Evolutionary conservation across 768 basidiomycete genomes (phyloP), one percentile per base, ranked within the genome.

Genomic region (Panellus pusillus): DNA sequence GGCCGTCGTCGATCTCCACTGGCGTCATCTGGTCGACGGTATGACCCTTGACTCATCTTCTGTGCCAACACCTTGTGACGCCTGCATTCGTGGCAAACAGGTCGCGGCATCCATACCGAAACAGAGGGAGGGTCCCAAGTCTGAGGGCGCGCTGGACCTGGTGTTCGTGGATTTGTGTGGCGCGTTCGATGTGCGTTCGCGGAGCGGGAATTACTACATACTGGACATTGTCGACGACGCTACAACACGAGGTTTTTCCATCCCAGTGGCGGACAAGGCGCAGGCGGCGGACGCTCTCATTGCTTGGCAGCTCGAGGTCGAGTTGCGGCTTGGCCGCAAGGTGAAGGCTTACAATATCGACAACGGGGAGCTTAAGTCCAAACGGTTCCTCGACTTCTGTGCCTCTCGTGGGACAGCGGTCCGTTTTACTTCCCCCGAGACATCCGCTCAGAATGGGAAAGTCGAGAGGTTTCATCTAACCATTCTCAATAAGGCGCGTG

Each of bases 391-490:
- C 0, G 48, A 27, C 1, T 70, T 59, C 61, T 52, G 61, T 9
- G 46, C 42, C 9, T 28, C 37, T 0, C 32, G 54, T 1, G 65
- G 68, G 3, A 61, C 50, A 1, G 9, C 40, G 1, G 56, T 62
- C 9, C 42, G 65, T 18, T 62, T 47, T 46, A 71, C 69, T 0
- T 68, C 68, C 0, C 65, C 70, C 0, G 63, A 75, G 56, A 74
- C 70, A 8, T 74, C 71, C n/a, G 67, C 66, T 0, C 69, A 74
- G 12, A 75, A 69, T 50, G 71, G 75, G 4, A 53, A 58, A 8
- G 72, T 72, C 3, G 72, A 77, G 47, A 63, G 70, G 0, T 47
- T 70, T 35, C 73, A 78, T 47, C 60, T 63, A 8, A 75, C 72
- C 0, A 50, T 74, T 5, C 61, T 74, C 48, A 62, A 59, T 12